phyloP scores from a whole-genome alignment of 179 eudicot genomes.

The Beta lomatogona region DNA sequence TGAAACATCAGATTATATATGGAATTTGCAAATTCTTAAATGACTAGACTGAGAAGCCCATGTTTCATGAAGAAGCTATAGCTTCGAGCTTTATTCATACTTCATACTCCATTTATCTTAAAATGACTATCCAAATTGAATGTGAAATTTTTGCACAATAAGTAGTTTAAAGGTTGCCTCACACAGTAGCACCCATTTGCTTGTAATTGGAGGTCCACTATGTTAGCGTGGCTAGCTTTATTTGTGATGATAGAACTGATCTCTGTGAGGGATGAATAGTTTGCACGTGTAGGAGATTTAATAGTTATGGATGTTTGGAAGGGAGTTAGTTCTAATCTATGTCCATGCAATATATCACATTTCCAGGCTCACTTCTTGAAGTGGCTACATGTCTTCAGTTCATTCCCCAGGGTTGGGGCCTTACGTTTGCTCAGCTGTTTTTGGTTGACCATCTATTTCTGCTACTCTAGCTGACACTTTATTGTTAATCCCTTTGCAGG shows the following conservation, averaged over 20 bases:
- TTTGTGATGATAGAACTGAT: background rate
- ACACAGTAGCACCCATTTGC: background rate
- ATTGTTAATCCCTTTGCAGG: constrained; percentile 53
- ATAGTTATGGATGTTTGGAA: constrained; percentile 2
- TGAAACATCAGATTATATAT: background rate
- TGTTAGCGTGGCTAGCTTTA: background rate
- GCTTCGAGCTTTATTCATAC: background rate
- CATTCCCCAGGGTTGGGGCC: background rate
- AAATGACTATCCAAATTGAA: background rate
- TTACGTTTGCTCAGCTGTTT: background rate
- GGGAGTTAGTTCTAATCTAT: background rate
- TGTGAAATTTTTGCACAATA: background rate
- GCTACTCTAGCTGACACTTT: constrained; percentile 3
- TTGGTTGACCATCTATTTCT: background rate
- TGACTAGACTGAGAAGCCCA: background rate
- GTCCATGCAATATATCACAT: background rate
- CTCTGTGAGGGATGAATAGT: background rate
- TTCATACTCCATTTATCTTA: background rate
- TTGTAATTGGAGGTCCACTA: background rate
- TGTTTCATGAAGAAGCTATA: background rate
- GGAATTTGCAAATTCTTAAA: background rate
- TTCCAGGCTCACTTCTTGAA: background rate
- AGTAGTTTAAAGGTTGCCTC: background rate
- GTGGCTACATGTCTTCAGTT: background rate
- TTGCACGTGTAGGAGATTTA: background rate